Evolutionary conservation across 768 basidiomycete species (phyloP).

Genomic region (Pilatotrama ljubarskyi): DNA sequence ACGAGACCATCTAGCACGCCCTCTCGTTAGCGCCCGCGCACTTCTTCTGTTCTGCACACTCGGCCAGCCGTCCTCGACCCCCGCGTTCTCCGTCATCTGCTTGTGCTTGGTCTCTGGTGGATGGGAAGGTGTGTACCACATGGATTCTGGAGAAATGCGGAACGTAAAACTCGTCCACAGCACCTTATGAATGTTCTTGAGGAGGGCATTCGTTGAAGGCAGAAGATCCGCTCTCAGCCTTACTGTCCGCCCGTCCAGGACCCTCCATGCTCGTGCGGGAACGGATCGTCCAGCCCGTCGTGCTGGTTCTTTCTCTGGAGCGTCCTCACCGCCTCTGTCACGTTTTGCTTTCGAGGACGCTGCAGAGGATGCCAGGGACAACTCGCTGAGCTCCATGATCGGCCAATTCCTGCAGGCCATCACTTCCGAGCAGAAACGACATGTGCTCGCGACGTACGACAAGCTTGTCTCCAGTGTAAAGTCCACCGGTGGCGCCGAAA

Average conservation of each 20-base stretch:
- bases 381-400: neutral
- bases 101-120: neutral
- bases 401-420: neutral
- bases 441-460: neutral
- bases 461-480: neutral
- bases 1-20: conserved; percentile 10
- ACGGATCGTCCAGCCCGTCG: neutral
- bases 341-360: too few relatives aligned
- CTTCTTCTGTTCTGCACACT: neutral
- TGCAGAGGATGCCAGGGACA: neutral
- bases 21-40: neutral
- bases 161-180: neutral
- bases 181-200: conserved; percentile 66
- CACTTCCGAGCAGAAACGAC: neutral
- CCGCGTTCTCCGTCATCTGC: neutral
- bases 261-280: conserved; percentile 47
- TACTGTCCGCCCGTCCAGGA: conserved; percentile 50
- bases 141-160: too few relatives aligned
- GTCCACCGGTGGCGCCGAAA: neutral
- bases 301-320: neutral
- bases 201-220: conserved; percentile 34
- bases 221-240: conserved; percentile 33
- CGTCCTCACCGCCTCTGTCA: neutral
- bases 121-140: conserved; percentile 9
- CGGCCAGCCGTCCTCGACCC: neutral